Conservation (phyloP, 2,329 filamentous ascomycete species). For the Dactylellina sp. region DNA sequence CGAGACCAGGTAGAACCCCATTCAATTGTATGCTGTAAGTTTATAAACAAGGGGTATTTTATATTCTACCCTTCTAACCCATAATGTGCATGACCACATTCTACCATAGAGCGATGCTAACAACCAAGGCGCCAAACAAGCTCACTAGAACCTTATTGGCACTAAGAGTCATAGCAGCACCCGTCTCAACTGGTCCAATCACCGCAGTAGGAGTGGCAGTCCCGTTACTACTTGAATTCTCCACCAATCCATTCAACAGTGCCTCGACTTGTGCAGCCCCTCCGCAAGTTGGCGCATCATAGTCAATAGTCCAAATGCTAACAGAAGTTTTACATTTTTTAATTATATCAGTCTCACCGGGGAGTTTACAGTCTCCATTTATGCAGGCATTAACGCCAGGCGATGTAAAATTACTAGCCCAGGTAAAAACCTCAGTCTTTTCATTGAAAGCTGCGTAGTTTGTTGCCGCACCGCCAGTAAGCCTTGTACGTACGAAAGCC, state of each 20-base stretch:
- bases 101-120: slow-evolving; percentile 7
- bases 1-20: too few relatives aligned
- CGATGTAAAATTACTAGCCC: slow-evolving; percentile 63
- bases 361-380: slow-evolving; percentile 68
- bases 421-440: slow-evolving; percentile 65
- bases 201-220: background rate
- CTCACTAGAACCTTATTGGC: slow-evolving; percentile 10
- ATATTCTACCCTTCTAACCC: too few relatives aligned
- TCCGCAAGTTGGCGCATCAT: slow-evolving; percentile 65
- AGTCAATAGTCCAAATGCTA: slow-evolving; percentile 68
- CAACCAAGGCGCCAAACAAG: slow-evolving; percentile 5
- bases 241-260: slow-evolving; percentile 41
- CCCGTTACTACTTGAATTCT: slow-evolving; percentile 8
- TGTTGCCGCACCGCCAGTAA: slow-evolving; percentile 67
- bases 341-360: slow-evolving; percentile 68
- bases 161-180: slow-evolving; percentile 15
- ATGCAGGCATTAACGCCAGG: slow-evolving; percentile 67
- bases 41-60: too few relatives aligned
- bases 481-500: slow-evolving; percentile 66
- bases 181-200: slow-evolving; percentile 17
- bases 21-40: too few relatives aligned
- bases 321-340: slow-evolving; percentile 65
- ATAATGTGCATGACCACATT: too few relatives aligned
- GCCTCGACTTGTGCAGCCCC: slow-evolving; percentile 29
- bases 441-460: slow-evolving; percentile 66